phyloP scores from a whole-genome alignment of 306 rosid species.

The Vachellia collinsii region DNA sequence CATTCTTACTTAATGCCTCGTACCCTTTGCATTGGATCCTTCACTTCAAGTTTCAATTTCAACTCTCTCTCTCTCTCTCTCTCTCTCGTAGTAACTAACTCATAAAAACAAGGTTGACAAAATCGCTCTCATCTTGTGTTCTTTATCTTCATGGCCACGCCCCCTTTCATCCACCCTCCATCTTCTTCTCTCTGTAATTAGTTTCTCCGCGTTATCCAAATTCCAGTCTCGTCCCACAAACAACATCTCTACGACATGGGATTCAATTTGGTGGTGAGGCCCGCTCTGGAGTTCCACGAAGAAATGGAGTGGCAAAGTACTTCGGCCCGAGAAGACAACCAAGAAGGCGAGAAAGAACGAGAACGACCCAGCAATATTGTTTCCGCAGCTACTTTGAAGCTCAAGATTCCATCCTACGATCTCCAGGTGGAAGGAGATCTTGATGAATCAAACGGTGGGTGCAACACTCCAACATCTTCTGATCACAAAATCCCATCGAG shows the following conservation, averaged over 20 bases:
- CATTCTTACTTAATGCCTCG: slow-evolving; percentile 20
- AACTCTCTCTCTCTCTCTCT: background rate
- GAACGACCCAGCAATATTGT: background rate
- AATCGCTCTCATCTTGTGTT: slow-evolving; percentile 14
- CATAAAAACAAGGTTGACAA: slow-evolving; percentile 14
- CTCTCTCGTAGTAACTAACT: slow-evolving; percentile 30
- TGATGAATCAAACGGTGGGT: slow-evolving; percentile 39
- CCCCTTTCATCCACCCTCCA: background rate
- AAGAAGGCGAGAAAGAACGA: background rate
- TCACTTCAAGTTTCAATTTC: slow-evolving; percentile 33
- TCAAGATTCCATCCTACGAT: slow-evolving; percentile 39
- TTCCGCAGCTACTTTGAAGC: slow-evolving; percentile 21
- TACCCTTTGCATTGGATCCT: slow-evolving; percentile 75
- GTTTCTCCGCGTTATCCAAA: slow-evolving; percentile 1
- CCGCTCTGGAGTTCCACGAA: slow-evolving; percentile 15
- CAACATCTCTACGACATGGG: background rate
- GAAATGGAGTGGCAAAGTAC: slow-evolving; percentile 13
- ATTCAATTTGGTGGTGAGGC: slow-evolving; percentile 37
- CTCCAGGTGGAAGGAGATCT: background rate
- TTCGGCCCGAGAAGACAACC: slow-evolving; percentile 10
- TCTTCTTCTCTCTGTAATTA: background rate
- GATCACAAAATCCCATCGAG: slow-evolving; percentile 51
- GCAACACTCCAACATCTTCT: slow-evolving; percentile 67
- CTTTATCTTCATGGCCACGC: slow-evolving; percentile 1
- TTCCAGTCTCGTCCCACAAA: slow-evolving; percentile 13